Percentiles rank a stretch among this genome's conserved stretches.
These are phyloP conservation scores for Plasmodium knowlesi DNA, from an alignment of 169 alveolate species.

Conservation along the genomic window DNA sequence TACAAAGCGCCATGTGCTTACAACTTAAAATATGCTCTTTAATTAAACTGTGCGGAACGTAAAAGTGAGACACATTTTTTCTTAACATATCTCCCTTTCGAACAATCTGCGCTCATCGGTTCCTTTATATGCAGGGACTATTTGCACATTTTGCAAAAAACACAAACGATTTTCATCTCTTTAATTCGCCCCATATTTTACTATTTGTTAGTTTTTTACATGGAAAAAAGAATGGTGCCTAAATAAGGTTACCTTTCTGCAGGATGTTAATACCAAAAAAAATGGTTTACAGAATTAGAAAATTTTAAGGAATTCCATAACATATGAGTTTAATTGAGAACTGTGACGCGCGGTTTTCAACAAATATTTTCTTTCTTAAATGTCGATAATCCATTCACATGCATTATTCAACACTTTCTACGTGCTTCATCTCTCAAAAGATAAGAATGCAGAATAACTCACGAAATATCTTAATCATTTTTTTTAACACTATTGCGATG, in stretches of 20 bases:
- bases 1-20: neutral
- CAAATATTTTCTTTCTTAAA: neutral
- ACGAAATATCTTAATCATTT: neutral
- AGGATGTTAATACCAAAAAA: neutral
- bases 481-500: neutral
- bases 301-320: neutral
- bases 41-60: neutral
- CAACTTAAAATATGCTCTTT: neutral
- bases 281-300: neutral
- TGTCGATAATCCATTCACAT: neutral
- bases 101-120: neutral
- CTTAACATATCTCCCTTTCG: neutral
- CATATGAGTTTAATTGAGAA: neutral
- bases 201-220: neutral
- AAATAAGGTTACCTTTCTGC: neutral
- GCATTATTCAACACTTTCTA: neutral
- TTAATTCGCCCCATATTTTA: neutral
- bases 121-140: neutral
- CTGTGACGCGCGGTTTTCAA: neutral
- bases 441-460: no score
- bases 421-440: neutral
- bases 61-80: neutral
- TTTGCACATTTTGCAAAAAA: neutral
- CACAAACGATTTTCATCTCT: neutral
- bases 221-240: neutral